These are phyloP conservation scores for Venturia asperata DNA, from an alignment of 2,329 filamentous ascomycete species.

Conservation along the genomic window DNA sequence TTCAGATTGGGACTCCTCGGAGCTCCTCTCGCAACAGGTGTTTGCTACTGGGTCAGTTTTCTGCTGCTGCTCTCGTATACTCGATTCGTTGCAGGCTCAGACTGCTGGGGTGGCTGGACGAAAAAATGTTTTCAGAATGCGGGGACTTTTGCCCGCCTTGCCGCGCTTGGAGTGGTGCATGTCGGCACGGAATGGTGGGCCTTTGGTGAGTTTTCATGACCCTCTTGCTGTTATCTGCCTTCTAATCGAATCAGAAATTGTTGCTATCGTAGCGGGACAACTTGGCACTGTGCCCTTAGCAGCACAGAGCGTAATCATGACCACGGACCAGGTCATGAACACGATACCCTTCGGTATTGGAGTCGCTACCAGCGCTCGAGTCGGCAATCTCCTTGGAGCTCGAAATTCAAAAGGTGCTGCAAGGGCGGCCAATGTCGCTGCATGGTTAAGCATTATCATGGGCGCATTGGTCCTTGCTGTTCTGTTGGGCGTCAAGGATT, in stretches of 20 bases:
- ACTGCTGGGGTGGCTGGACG: constrained; percentile 74
- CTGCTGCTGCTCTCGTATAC: constrained; percentile 67
- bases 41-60: constrained; percentile 83
- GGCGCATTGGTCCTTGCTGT: constrained; percentile 60
- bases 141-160: constrained; percentile 64
- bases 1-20: constrained; percentile 66
- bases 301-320: constrained; percentile 86
- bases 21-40: constrained; percentile 72
- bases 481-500: constrained; percentile 62
- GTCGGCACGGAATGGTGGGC: constrained; percentile 94
- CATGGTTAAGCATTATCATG: constrained; percentile 62
- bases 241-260: constrained; percentile 12
- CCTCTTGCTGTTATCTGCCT: constrained; percentile 58
- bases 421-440: constrained; percentile 67
- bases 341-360: constrained; percentile 83
- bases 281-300: constrained; percentile 73
- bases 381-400: constrained; percentile 74
- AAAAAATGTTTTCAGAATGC: constrained; percentile 59
- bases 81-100: constrained; percentile 59
- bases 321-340: constrained; percentile 74
- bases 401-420: constrained; percentile 58
- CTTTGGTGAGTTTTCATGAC: constrained; percentile 58
- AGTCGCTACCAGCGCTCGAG: constrained; percentile 67
- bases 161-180: constrained; percentile 69
- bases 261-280: constrained; percentile 52